Base-by-base conservation (phyloP, 345 rosid species). In the Toxicodendron radicans region DNA sequence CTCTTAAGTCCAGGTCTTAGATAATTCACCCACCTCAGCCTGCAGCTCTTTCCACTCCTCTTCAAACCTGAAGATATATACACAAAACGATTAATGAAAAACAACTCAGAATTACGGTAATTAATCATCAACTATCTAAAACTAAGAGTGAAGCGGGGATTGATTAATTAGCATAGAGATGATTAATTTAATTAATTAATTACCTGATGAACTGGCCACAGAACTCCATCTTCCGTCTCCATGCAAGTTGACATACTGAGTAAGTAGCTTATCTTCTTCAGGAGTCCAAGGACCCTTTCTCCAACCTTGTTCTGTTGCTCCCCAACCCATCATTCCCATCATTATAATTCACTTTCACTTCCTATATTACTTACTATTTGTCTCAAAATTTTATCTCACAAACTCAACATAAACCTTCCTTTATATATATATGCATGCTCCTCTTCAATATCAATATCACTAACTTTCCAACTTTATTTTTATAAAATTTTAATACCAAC, bases 1-100 rank as follows among this genome's bases (percentile, higher is more conserved):
- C 92, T 89, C 82, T 85, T 92, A 16, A 95, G 91, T 23, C 94
- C 97, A 59, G 97, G 99, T 76, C 93, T 84, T 5, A 91, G 80
- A 83, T 92, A 94, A 81, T 92, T 94, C 80, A 92, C 94, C 98
- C 97, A 91, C 79, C 99, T 86, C 33, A 91, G 85, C 79, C 98
- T 86, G 79, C 97, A 91, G 57, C 97, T 95, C 81, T 95, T 95
- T 0, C 97, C 95, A 76, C 85, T 87, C 72, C 97, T 86, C 48
- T 92, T 88, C 79, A 92, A 77, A 49, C 97, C 95, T 92, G 73
- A 4, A 45, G 9, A 23, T 6, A 48, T 18, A 30, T 27, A 27
- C 52, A 14, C 68, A 27, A 43, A 27, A 48, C 30, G 2, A 27
- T 27, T 27, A 27, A 27, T 27, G 2, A 27, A 27, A 27, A 27